These are phyloP conservation scores for Cercospora sesami DNA, from an alignment of 2,329 filamentous ascomycete species.

Conservation along the genomic window DNA sequence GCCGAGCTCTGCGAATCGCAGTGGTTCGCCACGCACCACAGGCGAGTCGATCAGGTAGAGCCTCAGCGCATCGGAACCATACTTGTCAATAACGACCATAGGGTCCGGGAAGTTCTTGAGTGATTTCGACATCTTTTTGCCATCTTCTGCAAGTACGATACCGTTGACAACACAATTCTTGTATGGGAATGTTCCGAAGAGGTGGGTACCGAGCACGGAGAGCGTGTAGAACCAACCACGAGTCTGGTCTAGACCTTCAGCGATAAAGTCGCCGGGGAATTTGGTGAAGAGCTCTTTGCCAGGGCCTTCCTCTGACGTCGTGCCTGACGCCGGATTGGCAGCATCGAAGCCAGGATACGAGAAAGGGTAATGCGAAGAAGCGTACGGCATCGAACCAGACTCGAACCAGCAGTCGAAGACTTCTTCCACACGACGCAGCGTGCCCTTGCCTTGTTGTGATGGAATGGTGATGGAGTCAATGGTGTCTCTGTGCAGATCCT, in stretches of 20 bases:
- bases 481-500: constrained; percentile 87
- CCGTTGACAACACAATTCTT: constrained; percentile 97
- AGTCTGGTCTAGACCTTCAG: constrained; percentile 89
- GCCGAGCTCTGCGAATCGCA: constrained; percentile 86
- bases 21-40: constrained; percentile 84
- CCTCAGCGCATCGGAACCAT: constrained; percentile 87
- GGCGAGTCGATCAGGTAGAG: constrained; percentile 97
- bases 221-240: constrained; percentile 97
- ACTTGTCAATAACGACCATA: constrained; percentile 75
- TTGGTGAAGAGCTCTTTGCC: constrained; percentile 66
- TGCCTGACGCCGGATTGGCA: constrained; percentile 33
- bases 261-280: constrained; percentile 92
- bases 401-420: constrained; percentile 98
- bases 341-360: constrained; percentile 67
- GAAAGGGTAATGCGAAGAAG: constrained; percentile 87
- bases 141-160: constrained; percentile 88
- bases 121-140: constrained; percentile 98
- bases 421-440: constrained; percentile 77
- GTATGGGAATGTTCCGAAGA: constrained; percentile 83
- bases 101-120: constrained; percentile 96
- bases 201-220: constrained; percentile 80
- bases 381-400: constrained; percentile 93
- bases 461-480: constrained; percentile 94
- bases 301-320: constrained; percentile 33
- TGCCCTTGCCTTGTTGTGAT: constrained; percentile 80